Conservation (phyloP, 176 grass and related monocot genomes). For the Aegilops tauschii region DNA sequence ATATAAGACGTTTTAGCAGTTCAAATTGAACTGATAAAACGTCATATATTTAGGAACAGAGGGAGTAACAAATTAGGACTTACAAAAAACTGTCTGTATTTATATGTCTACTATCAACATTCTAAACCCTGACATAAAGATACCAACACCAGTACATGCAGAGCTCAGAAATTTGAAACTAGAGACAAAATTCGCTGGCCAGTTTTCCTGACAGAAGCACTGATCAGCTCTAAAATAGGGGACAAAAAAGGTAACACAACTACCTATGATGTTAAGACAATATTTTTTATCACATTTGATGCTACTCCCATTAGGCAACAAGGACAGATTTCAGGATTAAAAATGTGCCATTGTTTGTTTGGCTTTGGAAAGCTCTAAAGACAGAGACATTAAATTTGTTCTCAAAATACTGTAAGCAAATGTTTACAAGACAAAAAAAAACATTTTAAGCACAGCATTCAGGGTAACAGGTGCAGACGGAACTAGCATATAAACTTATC, state of each 20-base stretch:
- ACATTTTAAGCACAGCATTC: background rate
- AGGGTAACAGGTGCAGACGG: background rate
- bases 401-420: background rate
- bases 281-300: background rate
- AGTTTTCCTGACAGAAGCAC: background rate
- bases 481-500: background rate
- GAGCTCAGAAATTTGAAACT: background rate
- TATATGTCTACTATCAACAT: background rate
- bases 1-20: too few relatives aligned
- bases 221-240: background rate
- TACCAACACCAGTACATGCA: background rate
- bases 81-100: background rate
- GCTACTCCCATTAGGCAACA: background rate
- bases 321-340: background rate
- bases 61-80: background rate
- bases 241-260: background rate
- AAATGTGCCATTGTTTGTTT: background rate
- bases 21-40: too few relatives aligned
- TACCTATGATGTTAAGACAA: background rate
- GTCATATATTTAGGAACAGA: too few relatives aligned
- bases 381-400: background rate
- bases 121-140: slow-evolving; percentile 13
- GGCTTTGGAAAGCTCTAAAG: background rate
- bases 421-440: background rate
- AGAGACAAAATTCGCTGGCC: slow-evolving; percentile 3